Base-by-base conservation (phyloP, 805 yeast genomes). In the Candida broadrunensis region DNA sequence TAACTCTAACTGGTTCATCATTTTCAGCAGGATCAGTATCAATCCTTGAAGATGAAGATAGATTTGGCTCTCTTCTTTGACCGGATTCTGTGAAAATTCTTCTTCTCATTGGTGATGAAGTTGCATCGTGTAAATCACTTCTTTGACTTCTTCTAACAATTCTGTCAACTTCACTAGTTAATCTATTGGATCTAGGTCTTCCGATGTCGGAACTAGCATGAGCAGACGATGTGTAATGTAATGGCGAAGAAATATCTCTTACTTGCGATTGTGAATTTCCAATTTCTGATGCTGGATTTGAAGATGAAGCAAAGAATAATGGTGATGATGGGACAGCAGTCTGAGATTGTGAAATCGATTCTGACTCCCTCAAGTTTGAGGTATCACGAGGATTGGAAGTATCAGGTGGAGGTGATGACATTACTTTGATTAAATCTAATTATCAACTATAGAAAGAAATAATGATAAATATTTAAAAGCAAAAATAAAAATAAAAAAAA, bases 1-100 rank as follows among this genome's bases (percentile, higher is more conserved):
- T 91, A 39, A 93, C 96, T 54, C 95, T 77, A 18, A 82, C 80
- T 0, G 96, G 95, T 49, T 85, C 96, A 39, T 78, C 79, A 18
- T 38, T 42, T 16, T 52, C 59, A 33, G 42, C 43, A 14, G 51
- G 48, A 25, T 63, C 71, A 8, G 65, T 50, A 41, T 47, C 52
- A 14, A 63, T 51, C 33, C 57, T 55, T 8, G 69, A 56, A 12
- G 66, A 57, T 13, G 63, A 53, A 11, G 55, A 19, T 42, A 48
- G 45, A 26, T 42, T 45, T 13, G 38, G 37, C 30, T 37, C 38
- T 9, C 18, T 34, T 17, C 35, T 25, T 26, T 47, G 38, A 12
- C 48, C 32, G 4, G 47, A 58, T 35, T 77, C 79, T 31, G 76
- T 75, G 41, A 83, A 78, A 43, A 80, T 70, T 49, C 89, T 70